Evolutionary conservation across 2,329 filamentous ascomycete species (phyloP).

Genomic region (Xylariaceae sp.): DNA sequence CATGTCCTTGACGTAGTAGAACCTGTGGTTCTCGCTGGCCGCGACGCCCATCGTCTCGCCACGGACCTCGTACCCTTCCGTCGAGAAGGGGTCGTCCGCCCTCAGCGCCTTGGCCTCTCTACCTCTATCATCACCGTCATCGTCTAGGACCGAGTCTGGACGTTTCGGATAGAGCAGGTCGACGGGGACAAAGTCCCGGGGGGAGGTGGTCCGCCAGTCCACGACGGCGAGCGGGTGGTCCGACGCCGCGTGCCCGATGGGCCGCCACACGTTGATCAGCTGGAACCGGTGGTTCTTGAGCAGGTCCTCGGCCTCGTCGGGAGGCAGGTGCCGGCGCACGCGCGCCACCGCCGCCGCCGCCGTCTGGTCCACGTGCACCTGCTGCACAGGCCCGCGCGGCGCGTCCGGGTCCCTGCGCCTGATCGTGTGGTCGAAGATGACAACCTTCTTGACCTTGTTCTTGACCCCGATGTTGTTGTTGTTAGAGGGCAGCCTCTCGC

Average conservation of each 20-base stretch:
- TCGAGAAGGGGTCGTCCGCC: constrained; percentile 38
- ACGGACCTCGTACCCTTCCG: constrained; percentile 53
- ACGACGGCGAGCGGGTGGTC: constrained; percentile 59
- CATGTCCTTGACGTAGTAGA: constrained; percentile 66
- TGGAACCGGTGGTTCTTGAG: constrained; percentile 49
- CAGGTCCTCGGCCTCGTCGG: constrained; percentile 49
- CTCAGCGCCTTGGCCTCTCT: constrained; percentile 43
- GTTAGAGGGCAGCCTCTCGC: constrained; percentile 33
- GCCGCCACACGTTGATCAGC: constrained; percentile 68
- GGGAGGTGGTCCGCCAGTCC: constrained; percentile 53
- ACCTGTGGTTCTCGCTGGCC: constrained; percentile 52
- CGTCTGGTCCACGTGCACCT: constrained; percentile 69
- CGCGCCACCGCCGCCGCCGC: constrained; percentile 54
- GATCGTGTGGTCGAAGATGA: constrained; percentile 70
- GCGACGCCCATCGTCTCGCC: constrained; percentile 59
- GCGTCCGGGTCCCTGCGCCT: constrained; percentile 48
- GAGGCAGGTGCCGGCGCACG: constrained; percentile 54
- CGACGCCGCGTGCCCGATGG: constrained; percentile 55
- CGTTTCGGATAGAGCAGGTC: constrained; percentile 55
- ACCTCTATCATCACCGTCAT: constrained; percentile 54
- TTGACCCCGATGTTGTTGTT: constrained; percentile 5
- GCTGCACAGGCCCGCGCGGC: constrained; percentile 60
- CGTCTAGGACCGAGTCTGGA: constrained; percentile 24
- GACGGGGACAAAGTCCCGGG: constrained; percentile 54
- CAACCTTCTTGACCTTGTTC: constrained; percentile 33